Evolutionary conservation across 148 eudicot genomes (phyloP).

Genomic region (Vaccinium vitisidaea): DNA sequence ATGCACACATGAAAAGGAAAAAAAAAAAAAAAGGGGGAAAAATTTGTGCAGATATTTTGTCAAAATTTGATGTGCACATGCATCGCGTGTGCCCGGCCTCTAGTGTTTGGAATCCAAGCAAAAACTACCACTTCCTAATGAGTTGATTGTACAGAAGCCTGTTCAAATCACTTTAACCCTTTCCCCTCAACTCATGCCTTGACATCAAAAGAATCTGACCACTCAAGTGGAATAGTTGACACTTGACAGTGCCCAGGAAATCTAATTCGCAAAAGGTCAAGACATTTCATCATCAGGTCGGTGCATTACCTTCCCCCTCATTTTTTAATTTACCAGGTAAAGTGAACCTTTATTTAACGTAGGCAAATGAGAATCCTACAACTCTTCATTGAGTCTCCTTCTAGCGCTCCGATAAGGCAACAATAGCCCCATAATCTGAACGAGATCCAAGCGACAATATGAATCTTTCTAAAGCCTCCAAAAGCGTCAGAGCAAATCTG

Average conservation of each 20-base stretch:
- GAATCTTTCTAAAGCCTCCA: background rate
- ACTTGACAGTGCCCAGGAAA: background rate
- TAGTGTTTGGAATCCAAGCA: background rate
- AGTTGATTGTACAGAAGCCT: background rate
- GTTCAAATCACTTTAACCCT: background rate
- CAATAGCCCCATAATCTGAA: background rate
- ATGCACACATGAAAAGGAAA: too few relatives aligned
- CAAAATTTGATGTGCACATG: too few relatives aligned
- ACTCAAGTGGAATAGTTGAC: background rate
- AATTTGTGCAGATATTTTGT: too few relatives aligned
- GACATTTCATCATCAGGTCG: background rate
- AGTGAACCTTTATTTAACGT: background rate
- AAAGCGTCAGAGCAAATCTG: background rate
- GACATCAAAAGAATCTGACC: background rate
- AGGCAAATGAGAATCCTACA: background rate
- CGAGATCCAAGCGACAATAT: background rate
- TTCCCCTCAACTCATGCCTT: background rate
- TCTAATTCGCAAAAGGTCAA: background rate
- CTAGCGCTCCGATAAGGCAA: background rate
- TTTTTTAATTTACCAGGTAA: background rate
- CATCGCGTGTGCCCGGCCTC: too few relatives aligned
- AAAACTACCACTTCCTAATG: background rate
- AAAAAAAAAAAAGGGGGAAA: too few relatives aligned
- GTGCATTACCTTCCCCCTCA: background rate
- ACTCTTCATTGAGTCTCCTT: background rate